Conservation (phyloP, 2,329 filamentous ascomycete species). For the Tricladium varicosporioides region DNA sequence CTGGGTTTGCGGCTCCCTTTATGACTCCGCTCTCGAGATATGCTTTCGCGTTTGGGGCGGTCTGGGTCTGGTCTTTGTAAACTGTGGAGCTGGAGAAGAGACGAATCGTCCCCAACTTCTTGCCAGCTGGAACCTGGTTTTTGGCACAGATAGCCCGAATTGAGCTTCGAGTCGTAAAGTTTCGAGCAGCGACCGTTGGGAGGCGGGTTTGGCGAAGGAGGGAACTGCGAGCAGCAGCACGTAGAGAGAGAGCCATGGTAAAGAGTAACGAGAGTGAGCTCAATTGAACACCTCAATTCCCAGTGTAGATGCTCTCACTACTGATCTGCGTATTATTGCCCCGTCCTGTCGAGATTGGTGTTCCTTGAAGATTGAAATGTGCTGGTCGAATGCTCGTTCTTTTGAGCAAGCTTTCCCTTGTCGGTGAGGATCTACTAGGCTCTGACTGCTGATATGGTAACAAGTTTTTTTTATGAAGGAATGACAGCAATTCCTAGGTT, state of each 20-base stretch:
- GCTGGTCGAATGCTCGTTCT: background rate
- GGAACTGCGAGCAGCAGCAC: constrained; percentile 30
- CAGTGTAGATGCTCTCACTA: constrained; percentile 14
- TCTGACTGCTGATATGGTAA: constrained; percentile 1
- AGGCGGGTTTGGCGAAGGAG: constrained; percentile 33
- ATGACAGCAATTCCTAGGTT: constrained; percentile 27
- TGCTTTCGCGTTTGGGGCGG: constrained; percentile 77
- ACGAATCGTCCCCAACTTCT: constrained; percentile 27
- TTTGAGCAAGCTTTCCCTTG: constrained; percentile 5
- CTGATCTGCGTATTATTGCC: constrained; percentile 2
- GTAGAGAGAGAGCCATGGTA: constrained; percentile 35
- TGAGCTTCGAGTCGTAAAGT: constrained; percentile 31
- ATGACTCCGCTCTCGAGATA: constrained; percentile 88
- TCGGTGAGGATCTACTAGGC: constrained; percentile 12
- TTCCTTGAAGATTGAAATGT: constrained; percentile 4
- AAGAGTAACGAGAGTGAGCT: constrained; percentile 11
- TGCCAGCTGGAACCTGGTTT: constrained; percentile 22
- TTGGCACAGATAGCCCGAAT: constrained; percentile 25
- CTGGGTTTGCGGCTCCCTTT: constrained; percentile 69
- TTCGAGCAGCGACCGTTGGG: constrained; percentile 22
- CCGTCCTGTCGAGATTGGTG: constrained; percentile 4
- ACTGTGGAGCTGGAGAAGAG: constrained; percentile 32
- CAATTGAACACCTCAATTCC: constrained; percentile 22
- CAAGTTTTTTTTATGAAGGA: constrained; percentile 34
- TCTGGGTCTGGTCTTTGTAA: constrained; percentile 46